Evolutionary conservation across 441 rosid species (phyloP), one percentile per base, ranked within the genome.

Genomic region (Rhodomyrtus psidioides): DNA sequence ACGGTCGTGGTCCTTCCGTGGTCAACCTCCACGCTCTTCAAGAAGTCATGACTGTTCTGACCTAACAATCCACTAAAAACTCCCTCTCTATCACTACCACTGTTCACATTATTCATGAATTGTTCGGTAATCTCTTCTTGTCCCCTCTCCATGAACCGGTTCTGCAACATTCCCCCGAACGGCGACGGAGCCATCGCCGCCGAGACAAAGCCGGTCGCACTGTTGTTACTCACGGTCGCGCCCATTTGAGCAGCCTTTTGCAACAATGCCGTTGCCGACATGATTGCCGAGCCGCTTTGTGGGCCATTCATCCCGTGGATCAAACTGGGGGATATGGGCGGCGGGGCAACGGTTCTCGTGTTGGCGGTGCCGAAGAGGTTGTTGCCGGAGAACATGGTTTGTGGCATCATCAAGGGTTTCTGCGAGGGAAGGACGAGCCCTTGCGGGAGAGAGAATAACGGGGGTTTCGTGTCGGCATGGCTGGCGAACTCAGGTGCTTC

Each of bases 191-290:
- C 49, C 79, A 82, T 53, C 7, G 83, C 59, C 0, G 44, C 44
- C 0, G 84, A 56, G 44, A 56, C 84, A 24, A 82, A 30, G 51
- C 1, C 14, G 6, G 46, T 82, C 0, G 51, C 9, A 4, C 15
- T 56, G 17, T 82, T 54, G 60, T 75, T 56, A 58, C 85, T 87
- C 28, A 89, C 81, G 5, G 92, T 87, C 65, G 92, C 92, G 17
- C 95, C 94, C 93, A 93, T 92, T 83, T 91, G 92, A 82, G 93
- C 93, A 14, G 93, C 95, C 83, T 93, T 93, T 83, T 93, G 95
- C 85, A 93, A 85, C 87, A 93, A 84, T 16, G 92, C 94, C 1
- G 94, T 93, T 16, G 94, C 95, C 2, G 95, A 93, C 91, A 93
- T 90, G 30, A 89, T 87, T 13, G 91, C 91, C 0, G 88, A 53